phyloP scores from a whole-genome alignment of 768 basidiomycete genomes.

The Trametes elegans region DNA sequence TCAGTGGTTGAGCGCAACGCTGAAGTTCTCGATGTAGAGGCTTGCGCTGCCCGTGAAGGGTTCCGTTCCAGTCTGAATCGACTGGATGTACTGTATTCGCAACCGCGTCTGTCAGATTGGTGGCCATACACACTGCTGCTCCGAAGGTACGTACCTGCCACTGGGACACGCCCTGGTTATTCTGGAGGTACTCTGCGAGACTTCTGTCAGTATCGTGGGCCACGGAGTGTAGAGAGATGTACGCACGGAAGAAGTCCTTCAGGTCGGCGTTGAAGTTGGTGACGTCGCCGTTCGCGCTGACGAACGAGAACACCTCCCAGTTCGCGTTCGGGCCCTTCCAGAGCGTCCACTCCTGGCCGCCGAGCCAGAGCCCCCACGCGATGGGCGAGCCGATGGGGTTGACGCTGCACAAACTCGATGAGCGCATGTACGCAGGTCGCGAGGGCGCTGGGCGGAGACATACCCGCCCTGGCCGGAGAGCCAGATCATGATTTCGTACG shows the following conservation, averaged over 20 bases:
- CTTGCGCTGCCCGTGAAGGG: slow-evolving; percentile 50
- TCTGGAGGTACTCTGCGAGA: slow-evolving; percentile 45
- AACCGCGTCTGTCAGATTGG: not conserved
- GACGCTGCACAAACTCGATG: slow-evolving; percentile 36
- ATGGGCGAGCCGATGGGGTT: slow-evolving; percentile 54
- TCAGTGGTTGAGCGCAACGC: slow-evolving; percentile 35
- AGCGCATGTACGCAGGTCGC: not conserved
- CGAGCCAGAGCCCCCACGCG: slow-evolving; percentile 39
- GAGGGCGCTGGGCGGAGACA: slow-evolving; percentile 6
- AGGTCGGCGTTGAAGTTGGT: slow-evolving; percentile 51
- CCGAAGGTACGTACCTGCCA: slow-evolving; percentile 37
- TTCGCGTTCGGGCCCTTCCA: slow-evolving; percentile 53
- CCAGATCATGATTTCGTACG: slow-evolving; percentile 64
- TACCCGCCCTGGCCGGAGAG: slow-evolving; percentile 55
- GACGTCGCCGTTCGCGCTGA: slow-evolving; percentile 46
- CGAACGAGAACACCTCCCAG: slow-evolving; percentile 59
- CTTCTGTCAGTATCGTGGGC: no score
- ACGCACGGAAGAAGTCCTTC: slow-evolving; percentile 54
- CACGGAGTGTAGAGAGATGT: no score
- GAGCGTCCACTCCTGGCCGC: slow-evolving; percentile 53
- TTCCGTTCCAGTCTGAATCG: slow-evolving; percentile 57
- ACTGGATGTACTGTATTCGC: slow-evolving; percentile 45
- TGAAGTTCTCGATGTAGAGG: slow-evolving; percentile 41
- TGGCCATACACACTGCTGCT: not conserved
- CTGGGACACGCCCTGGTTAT: slow-evolving; percentile 44